phyloP scores from a whole-genome alignment of 441 rosid species.

The Brassica hybrid region DNA sequence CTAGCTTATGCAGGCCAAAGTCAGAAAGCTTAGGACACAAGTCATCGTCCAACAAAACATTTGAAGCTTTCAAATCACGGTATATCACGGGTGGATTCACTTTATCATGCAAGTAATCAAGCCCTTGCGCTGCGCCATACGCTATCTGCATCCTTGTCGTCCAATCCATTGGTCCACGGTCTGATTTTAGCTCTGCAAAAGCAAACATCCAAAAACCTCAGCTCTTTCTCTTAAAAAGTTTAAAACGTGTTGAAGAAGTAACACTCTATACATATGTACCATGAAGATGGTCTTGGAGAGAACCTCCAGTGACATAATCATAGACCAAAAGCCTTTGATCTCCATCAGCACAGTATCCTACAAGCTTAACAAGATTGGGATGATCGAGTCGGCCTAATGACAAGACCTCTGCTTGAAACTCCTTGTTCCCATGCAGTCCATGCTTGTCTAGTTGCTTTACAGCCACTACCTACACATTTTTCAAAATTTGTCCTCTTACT shows the following conservation, averaged over 20 bases:
- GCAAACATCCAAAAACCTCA: constrained; percentile 9
- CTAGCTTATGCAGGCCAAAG: constrained; percentile 65
- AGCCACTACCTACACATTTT: constrained; percentile 66
- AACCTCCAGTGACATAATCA: constrained; percentile 69
- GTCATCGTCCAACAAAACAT: constrained; percentile 66
- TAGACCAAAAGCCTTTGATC: constrained; percentile 93
- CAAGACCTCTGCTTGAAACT: constrained; percentile 69
- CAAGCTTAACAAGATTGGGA: constrained; percentile 67
- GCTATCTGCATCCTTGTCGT: constrained; percentile 70
- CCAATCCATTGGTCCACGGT: constrained; percentile 64
- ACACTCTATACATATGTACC: constrained; percentile 51
- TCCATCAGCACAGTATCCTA: constrained; percentile 94
- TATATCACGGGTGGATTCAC: constrained; percentile 71
- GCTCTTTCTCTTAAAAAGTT: no score
- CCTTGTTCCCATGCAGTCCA: constrained; percentile 63
- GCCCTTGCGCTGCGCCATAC: constrained; percentile 77
- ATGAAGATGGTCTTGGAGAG: constrained; percentile 65
- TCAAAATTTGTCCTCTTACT: neutral
- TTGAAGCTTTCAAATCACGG: constrained; percentile 76
- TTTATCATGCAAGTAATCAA: constrained; percentile 76
- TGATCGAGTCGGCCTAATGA: constrained; percentile 62
- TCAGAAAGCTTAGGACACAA: constrained; percentile 69
- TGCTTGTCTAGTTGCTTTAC: constrained; percentile 90
- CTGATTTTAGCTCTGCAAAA: constrained; percentile 46
- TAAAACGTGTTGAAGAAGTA: neutral